Evolutionary conservation across 352 stramenopile species (phyloP), one percentile per base, ranked within the genome.

Genomic region (Aphanomyces cochlioides): DNA sequence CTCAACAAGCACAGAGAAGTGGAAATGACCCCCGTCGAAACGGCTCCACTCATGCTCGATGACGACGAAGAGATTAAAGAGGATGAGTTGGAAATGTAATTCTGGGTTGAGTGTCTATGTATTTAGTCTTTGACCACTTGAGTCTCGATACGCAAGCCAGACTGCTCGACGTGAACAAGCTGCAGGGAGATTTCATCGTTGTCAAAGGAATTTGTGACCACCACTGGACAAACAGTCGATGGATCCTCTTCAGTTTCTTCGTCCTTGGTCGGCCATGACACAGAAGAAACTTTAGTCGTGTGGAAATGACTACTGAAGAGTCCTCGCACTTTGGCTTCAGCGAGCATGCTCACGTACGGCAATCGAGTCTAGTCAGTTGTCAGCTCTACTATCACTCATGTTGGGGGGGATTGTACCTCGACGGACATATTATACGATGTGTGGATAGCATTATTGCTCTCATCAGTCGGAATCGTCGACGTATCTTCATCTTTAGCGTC

Each of bases 151-250:
- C 36, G 15, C 5, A 70, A 50, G 7, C 64, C 64, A 5, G 43
- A 48, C 48, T 70, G 64, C n/a, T 70, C 54, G 6, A 70, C 64
- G 17, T 70, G 64, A n/a, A 70, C 54, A 39, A 28, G 54, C 15
- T 70, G 48, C 17, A 54, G 47, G 4, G 45, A 15, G 47, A 5
- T n/a, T 50, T 40, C 54, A 37, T 61, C 6, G 54, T 19, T 19
- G 15, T n/a, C 54, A 21, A 70, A 70, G 7, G 64, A 61, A 12
- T 54, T 56, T 19, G 64, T 61, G n/a, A 70, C 64, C 3, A 45
- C 64, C 43, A 70, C 40, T 1, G 28, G 17, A 17, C 64, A 61
- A 15, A 61, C 10, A 36, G 7, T 41, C 37, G n/a, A 41, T 37
- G 59, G 47, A 7, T 70, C 64, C 15, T 61, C 64, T 15, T 38